A percentile compares a stretch with the other conserved stretches of the same genome.
Conservation (phyloP, 2,329 filamentous ascomycete genomes). For the Calonectria pseudoreteaudii region DNA sequence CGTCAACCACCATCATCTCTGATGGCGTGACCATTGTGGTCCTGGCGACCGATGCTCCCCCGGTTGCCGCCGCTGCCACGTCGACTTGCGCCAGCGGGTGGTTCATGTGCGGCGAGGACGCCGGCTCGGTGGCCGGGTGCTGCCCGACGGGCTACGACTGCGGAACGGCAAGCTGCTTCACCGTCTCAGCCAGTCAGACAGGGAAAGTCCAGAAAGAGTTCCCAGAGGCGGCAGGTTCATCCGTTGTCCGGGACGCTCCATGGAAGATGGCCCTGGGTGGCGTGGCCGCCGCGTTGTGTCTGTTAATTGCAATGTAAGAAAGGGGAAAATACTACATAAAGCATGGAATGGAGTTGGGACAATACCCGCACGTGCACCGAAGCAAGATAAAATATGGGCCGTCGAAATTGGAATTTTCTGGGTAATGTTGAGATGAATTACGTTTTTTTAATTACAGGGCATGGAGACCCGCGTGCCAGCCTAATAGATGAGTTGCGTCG, state of each 20-base stretch:
- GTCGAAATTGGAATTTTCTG: background rate
- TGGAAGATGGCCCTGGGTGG: slow-evolving; percentile 21
- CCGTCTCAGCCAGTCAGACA: slow-evolving; percentile 63
- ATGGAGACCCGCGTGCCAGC: background rate
- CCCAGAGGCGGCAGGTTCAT: slow-evolving; percentile 45
- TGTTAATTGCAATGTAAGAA: slow-evolving; percentile 12
- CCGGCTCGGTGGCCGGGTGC: slow-evolving; percentile 79
- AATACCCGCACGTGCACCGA: background rate
- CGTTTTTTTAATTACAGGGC: slow-evolving; percentile 4
- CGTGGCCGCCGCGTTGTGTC: slow-evolving; percentile 11
- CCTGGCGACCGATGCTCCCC: slow-evolving; percentile 62
- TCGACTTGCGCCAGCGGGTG: slow-evolving; percentile 81
- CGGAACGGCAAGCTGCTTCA: slow-evolving; percentile 78
- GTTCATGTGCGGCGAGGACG: slow-evolving; percentile 73
- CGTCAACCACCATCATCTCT: slow-evolving; percentile 72
- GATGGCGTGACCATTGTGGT: slow-evolving; percentile 79
- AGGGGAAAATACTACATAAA: background rate
- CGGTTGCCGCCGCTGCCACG: slow-evolving; percentile 50
- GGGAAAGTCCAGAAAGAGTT: slow-evolving; percentile 67
- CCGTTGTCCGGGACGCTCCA: slow-evolving; percentile 13
- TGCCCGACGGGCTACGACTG: slow-evolving; percentile 84
- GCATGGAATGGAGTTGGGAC: slow-evolving; percentile 17
- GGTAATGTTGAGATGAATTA: slow-evolving; percentile 17
- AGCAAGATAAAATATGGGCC: slow-evolving; percentile 2
- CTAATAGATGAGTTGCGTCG: slow-evolving; percentile 8